Evolutionary conservation across 805 yeast genomes (phyloP), one percentile per base, ranked within the genome.

Genomic region (Candida michaelii): DNA sequence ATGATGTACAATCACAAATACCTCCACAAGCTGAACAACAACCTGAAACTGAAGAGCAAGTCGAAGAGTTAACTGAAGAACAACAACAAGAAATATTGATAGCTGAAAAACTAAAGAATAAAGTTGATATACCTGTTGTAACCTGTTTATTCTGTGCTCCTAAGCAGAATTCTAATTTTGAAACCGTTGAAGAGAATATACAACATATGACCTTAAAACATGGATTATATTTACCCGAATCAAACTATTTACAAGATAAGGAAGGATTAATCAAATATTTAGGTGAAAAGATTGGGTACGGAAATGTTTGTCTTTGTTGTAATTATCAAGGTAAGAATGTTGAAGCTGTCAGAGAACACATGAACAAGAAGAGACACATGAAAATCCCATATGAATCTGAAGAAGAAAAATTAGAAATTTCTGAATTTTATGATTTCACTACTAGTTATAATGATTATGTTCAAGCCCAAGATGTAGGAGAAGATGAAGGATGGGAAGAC

Each of bases 221-320:
- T 62, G 98, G 98, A 1, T 71, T 93, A 32, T 93, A 84, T 48
- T 75, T 93, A 5, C 99, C 99, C 1, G 97, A 93, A 60, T 69
- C 73, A 47, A 73, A 78, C 12, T 89, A 79, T 54, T 70, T 93
- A 36, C 68, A 64, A 0, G 88, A 90, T 59, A 66, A 78, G 37
- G 73, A 69, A 30, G 98, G 97, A 0, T 70, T 93, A 30, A 62
- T 93, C n/a, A 60, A 66, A 1, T 87, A 86, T 56, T 63, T 93
- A 45, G 87, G 85, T 32, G 93, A 89, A 50, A 83, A 85, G 53
- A 79, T 91, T 42, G 85, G 90, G 8, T 73, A 82, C 33, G 97
- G 97, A 30, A 83, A 87, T 51, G 77, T 84, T 50, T 93, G 99
- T 60, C 63, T 91, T 36, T 77, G 80, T 41, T 93, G 99, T 61